These are phyloP conservation scores for Irpex sp. DNA, from an alignment of 1,284 basidiomycete species.

Conservation along the genomic window DNA sequence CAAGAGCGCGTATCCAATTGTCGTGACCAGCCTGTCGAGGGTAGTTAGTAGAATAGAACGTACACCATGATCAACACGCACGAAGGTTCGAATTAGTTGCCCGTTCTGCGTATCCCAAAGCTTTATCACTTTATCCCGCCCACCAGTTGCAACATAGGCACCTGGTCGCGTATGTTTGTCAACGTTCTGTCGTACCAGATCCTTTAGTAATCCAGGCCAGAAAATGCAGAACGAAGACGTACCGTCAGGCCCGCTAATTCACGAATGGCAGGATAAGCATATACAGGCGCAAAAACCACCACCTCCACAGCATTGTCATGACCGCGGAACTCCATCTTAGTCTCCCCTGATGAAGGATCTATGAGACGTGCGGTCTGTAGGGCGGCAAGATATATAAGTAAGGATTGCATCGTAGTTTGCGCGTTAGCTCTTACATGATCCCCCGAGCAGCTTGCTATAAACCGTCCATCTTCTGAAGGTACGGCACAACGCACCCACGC, in stretches of 20 bases:
- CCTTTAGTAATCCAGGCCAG: no score
- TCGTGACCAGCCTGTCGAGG: conserved; percentile 64
- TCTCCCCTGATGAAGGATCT: conserved; percentile 74
- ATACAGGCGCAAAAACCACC: conserved; percentile 77
- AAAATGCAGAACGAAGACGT: background rate
- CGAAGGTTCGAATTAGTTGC: conserved; percentile 64
- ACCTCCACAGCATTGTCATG: conserved; percentile 89
- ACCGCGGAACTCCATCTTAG: conserved; percentile 80
- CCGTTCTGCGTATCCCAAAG: conserved; percentile 84
- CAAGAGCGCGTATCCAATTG: conserved; percentile 81
- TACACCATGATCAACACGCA: conserved; percentile 23
- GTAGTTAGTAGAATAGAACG: background rate
- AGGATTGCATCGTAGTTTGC: conserved; percentile 5
- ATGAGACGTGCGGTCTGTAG: conserved; percentile 78
- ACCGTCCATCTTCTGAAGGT: conserved; percentile 75
- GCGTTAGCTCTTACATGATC: conserved; percentile 61
- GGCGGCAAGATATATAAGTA: conserved; percentile 27
- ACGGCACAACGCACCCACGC: conserved; percentile 62
- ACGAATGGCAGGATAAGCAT: conserved; percentile 72
- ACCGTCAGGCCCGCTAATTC: conserved; percentile 75
- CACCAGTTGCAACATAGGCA: conserved; percentile 75
- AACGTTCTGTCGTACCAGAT: conserved; percentile 30
- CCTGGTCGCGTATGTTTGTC: conserved; percentile 43
- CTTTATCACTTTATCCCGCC: conserved; percentile 85
- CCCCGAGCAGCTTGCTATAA: conserved; percentile 78